Base-by-base conservation (phyloP, 2,329 filamentous ascomycete genomes). In the Cladosporium velox region DNA sequence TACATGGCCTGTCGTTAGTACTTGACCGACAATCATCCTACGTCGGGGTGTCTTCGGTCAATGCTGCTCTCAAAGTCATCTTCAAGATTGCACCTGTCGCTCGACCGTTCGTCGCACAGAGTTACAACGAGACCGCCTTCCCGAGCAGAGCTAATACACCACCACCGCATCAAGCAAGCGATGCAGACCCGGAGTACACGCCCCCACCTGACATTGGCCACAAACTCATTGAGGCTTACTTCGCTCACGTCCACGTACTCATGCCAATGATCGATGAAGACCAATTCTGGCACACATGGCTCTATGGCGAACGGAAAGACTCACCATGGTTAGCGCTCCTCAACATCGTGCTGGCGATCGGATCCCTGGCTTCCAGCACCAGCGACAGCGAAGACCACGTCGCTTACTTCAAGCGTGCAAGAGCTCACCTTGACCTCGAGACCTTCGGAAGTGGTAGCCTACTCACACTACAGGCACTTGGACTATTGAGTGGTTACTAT, bases 241-340 rank as follows among this genome's bases (percentile, higher is more conserved):
- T 77, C 49, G 67, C 66, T 4, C 72, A 73, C 28, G 68, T 75
- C 7, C 75, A 77, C 58, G 69, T 72, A 6, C 67, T 75, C 52
- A 76, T 77, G 74, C 75, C 75, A 2, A 74, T 77, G 72, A 67
- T 77, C 12, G 75, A 77, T 51, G 75, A 77, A 59, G 72, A 75
- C 21, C 67, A 71, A 18, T 76, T 77, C 55, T 72, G 73, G 65
- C 70, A 74, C 55, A 73, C 70, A 26, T 77, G 72, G 65, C 68
- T 74, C 1, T 74, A 75, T 44, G 70, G 71, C 7, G 70, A 71
- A 18, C 72, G 74, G 1, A 70, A 64, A 54, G 75, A 76, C 35
- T 69, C 72, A 14, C 69, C 75, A 14, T 77, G 74, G 74, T 67
- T 75, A 4, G 72, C 71, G n/a, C 62, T 77, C 2, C 66, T 77